These are phyloP conservation scores for Ceratocystis destructans DNA, from an alignment of 2,329 filamentous ascomycete genomes.

Conservation along the genomic window DNA sequence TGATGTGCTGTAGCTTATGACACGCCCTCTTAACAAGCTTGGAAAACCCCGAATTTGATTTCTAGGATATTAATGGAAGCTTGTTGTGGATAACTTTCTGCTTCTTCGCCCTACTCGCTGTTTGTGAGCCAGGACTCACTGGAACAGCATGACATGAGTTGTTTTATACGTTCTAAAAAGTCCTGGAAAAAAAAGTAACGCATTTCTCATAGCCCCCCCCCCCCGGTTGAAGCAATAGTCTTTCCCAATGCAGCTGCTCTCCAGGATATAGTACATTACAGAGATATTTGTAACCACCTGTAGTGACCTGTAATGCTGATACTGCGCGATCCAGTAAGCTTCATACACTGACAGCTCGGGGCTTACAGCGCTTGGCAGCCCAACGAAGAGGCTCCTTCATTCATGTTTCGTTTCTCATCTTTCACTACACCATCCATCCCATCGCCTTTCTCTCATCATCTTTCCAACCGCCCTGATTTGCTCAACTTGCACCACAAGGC, in stretches of 20 bases:
- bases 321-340: not conserved
- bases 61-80: not conserved
- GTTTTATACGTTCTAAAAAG: too few species aligned
- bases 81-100: not conserved
- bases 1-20: too few species aligned
- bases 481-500: not conserved
- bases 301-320: not conserved
- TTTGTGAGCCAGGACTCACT: not conserved
- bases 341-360: not conserved
- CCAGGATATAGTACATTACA: not conserved
- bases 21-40: too few species aligned
- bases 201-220: not conserved
- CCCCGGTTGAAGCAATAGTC: not conserved
- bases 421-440: not conserved
- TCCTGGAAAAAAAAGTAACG: too few species aligned
- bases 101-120: not conserved
- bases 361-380: not conserved
- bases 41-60: not conserved
- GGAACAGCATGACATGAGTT: not conserved
- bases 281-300: not conserved
- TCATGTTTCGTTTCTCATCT: not conserved
- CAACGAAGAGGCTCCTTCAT: not conserved
- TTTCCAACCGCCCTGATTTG: not conserved
- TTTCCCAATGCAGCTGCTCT: not conserved
- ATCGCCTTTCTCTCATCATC: not conserved